A percentile compares a stretch with the other conserved stretches of the same genome.
These are phyloP conservation scores for Tylopilus cervinicoccineus DNA, from an alignment of 768 basidiomycete species.

Conservation along the genomic window DNA sequence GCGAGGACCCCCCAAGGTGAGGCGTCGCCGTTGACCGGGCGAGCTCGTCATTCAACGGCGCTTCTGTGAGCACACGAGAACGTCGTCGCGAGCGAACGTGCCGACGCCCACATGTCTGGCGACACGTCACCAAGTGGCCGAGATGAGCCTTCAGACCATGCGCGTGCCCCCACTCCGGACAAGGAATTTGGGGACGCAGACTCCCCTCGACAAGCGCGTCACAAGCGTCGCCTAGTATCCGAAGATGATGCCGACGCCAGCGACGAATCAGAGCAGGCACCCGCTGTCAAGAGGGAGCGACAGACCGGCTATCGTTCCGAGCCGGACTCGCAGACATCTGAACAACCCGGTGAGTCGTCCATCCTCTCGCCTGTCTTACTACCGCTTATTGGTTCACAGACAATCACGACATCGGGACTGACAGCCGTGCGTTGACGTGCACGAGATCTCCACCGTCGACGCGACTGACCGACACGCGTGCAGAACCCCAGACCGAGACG, in stretches of 20 bases:
- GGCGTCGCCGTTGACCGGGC: background rate
- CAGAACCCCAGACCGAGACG: constrained; percentile 5
- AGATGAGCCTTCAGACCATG: constrained; percentile 8
- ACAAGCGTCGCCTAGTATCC: constrained; percentile 6
- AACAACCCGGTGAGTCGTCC: constrained; percentile 4
- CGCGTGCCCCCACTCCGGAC: background rate
- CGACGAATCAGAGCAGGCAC: constrained; percentile 4
- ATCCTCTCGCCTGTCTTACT: background rate
- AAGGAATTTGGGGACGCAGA: constrained; percentile 10
- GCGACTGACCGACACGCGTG: background rate
- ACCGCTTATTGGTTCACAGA: constrained; percentile 3
- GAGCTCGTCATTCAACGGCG: background rate
- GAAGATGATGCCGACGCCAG: constrained; percentile 6
- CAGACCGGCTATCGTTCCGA: background rate
- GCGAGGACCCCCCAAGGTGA: constrained; percentile 1
- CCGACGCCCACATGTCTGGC: too few relatives aligned
- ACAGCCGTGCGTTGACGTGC: constrained; percentile 7
- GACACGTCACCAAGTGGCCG: too few relatives aligned
- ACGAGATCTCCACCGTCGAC: background rate
- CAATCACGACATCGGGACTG: background rate
- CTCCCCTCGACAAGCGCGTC: constrained; percentile 1
- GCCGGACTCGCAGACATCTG: background rate
- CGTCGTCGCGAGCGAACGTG: too few relatives aligned
- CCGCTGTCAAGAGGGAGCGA: constrained; percentile 1
- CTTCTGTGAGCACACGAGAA: too few relatives aligned